Evolutionary conservation across 768 basidiomycete species (phyloP), one percentile per base, ranked within the genome.

Genomic region (Boletus fagicola): DNA sequence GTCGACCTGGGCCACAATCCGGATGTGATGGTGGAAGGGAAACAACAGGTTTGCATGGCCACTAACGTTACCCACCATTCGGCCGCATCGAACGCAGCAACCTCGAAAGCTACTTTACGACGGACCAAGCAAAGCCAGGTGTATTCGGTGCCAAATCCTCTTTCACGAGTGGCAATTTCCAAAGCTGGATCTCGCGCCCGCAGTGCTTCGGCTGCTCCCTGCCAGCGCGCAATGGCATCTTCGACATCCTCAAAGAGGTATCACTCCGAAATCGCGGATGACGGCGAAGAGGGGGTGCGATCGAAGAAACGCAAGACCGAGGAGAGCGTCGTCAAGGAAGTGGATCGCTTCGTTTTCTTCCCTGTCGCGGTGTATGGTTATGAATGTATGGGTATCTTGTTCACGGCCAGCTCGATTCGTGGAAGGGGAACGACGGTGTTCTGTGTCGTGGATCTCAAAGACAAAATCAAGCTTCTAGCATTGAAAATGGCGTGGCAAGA

Each of bases 391-490:
- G 61, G 55, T 2, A 39, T 62, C 4, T 12, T 59, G 24, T 62
- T 57, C 22, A 61, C 52, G 10, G 3, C 52, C 0, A 9, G 54
- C 22, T 65, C 59, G 1, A 51, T 65, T 45, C 59, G 62, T n/a
- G 59, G 64, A 9, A 26, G 57, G 4, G 52, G 53, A 20, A 59
- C 57, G 9, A 53, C 53, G 1, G 54, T 64, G 3, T 65, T 53
- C 18, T 35, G 39, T 5, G 58, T 60, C 6, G 13, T 53, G 0
- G 39, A 49, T 40, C 11, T 44, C 8, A 8, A 35, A 0, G 44
- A 43, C 3, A 1, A 20, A 8, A 13, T n/a, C 9, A 36, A 7
- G 22, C 42, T 20, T 2, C 3, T 30, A 3, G 30, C 30, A 3
- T 30, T 30, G 30, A 30, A 30, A 30, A 30, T n/a, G n/a, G n/a